Base-by-base conservation (phyloP, 1,139 yeast species). In the Pichia sp. region DNA sequence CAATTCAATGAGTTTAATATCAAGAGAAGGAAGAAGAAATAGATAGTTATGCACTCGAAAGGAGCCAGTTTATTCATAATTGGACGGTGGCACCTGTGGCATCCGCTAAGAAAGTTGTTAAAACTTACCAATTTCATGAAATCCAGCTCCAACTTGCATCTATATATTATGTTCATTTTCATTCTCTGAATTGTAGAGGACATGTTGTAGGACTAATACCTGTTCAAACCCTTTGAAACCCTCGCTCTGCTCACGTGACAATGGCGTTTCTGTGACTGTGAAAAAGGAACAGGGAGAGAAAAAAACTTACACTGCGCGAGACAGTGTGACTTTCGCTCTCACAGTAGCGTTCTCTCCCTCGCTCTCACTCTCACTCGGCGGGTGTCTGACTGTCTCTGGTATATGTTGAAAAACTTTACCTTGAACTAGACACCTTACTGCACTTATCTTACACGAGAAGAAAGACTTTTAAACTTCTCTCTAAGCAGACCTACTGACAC, bases 31-130 rank as follows among this genome's bases (percentile, higher is more conserved):
- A 19, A 19, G 23, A 19, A 19, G 23, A 19, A 19, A 19, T 19
- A 19, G 23, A 19, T 19, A 31, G 11, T 31, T 8, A 31, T 19
- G 23, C 23, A 3, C 3, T 19, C 23, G 34, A 31, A 19, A 19
- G 23, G 23, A 19, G 23, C 2, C 23, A 31, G 34, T 11, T 31
- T 36, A 15, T 13, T 36, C 15, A 36, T 13, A 16, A 11, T 64
- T 66, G 69, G 69, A 64, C 68, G 69, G 69, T 66, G 58, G 69
- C 69, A 59, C 46, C 50, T 8, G 45, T 41, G 62, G 67, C 62
- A 66, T 64, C 69, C 69, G 68, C 68, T 66, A 66, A 66, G 68
- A 67, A 66, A 55, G 59, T 58, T 52, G 15, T 4, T n/a, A 8
- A 41, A 49, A 54, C 58, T 57, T 57, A 57, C 61, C 60, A 56